A percentile compares a stretch with the other conserved stretches of the same genome.
Evolutionary conservation across 2,329 filamentous ascomycete species (phyloP).

Genomic region (Tolypocladium paradoxum): DNA sequence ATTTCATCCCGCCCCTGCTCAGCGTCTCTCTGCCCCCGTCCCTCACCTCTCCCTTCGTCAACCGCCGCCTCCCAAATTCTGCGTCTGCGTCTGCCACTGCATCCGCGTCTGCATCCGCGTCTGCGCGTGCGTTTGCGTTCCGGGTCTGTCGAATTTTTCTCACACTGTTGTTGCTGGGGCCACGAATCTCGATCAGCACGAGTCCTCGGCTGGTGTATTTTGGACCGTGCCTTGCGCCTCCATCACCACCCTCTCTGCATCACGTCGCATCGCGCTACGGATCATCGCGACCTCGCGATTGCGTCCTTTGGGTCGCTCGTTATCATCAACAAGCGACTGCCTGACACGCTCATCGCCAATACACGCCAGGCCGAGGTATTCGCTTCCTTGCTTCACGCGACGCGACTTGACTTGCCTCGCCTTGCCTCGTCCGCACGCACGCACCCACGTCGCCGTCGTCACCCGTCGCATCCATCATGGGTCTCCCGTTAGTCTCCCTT

Average conservation of each 20-base stretch:
- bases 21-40: no score
- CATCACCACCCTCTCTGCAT: neutral
- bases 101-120: no score
- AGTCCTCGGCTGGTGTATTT: neutral
- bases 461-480: slow-evolving; percentile 21
- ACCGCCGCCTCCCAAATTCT: no score
- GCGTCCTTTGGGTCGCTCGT: neutral
- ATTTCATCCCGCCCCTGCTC: no score
- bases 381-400: neutral
- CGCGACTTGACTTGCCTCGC: neutral
- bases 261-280: neutral
- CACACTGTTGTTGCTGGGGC: neutral
- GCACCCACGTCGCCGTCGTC: neutral
- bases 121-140: neutral
- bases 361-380: neutral
- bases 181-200: neutral
- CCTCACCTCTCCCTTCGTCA: no score
- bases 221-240: neutral
- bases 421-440: neutral
- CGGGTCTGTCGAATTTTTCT: neutral
- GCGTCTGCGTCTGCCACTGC: neutral
- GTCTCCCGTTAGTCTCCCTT: slow-evolving; percentile 34
- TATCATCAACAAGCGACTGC: neutral
- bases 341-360: neutral
- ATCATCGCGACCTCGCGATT: neutral